phyloP scores from a whole-genome alignment of 2,329 filamentous ascomycete genomes.

The Penicillium sp. region DNA sequence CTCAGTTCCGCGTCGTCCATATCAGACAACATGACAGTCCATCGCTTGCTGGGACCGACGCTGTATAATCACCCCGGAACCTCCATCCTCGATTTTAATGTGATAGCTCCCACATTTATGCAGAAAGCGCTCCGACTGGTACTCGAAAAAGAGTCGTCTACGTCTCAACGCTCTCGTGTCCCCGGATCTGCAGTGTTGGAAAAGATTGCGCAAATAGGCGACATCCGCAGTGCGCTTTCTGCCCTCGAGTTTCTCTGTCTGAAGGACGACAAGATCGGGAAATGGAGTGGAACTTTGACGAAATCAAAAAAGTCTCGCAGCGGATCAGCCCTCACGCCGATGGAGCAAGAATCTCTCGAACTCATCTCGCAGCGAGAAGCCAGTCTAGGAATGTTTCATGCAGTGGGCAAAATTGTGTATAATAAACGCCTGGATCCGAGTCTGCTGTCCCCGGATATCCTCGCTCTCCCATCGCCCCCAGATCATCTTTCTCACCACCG shows the following conservation, averaged over 20 bases:
- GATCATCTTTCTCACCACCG: constrained; percentile 52
- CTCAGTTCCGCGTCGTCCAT: constrained; percentile 78
- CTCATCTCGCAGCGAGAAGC: constrained; percentile 81
- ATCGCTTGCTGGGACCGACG: constrained; percentile 80
- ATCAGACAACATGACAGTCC: constrained; percentile 86
- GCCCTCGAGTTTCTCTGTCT: constrained; percentile 88
- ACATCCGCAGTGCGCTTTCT: constrained; percentile 87
- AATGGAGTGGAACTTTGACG: constrained; percentile 68
- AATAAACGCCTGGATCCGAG: constrained; percentile 70
- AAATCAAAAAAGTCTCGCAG: constrained; percentile 59
- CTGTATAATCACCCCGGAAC: constrained; percentile 76
- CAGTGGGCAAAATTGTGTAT: constrained; percentile 91
- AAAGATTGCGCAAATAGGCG: constrained; percentile 75
- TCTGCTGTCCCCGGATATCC: constrained; percentile 31
- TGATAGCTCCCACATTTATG: constrained; percentile 79
- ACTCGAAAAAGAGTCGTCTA: constrained; percentile 75
- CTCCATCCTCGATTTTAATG: constrained; percentile 83
- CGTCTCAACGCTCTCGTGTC: constrained; percentile 67
- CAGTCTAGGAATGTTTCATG: constrained; percentile 90
- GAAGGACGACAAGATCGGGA: constrained; percentile 66
- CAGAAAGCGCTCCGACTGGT: constrained; percentile 76
- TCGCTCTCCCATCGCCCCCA: constrained; percentile 52
- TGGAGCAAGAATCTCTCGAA: constrained; percentile 73
- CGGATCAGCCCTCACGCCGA: constrained; percentile 54
- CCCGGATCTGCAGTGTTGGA: constrained; percentile 75